These are phyloP conservation scores for Ephemerocybe angulata DNA, from an alignment of 768 basidiomycete species.

Conservation along the genomic window DNA sequence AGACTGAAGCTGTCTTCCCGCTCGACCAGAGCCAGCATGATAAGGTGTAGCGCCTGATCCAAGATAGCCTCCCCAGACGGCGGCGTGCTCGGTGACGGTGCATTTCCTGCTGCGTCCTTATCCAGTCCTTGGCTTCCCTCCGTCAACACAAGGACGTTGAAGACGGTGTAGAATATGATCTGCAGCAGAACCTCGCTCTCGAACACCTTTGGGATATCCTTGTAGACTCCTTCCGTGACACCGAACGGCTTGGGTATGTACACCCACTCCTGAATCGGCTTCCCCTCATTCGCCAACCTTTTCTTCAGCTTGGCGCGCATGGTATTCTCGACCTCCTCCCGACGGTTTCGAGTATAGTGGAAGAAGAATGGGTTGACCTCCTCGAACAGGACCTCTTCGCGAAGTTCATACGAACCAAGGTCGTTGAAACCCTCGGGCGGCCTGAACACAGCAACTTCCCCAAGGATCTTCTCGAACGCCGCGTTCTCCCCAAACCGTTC, in stretches of 20 bases:
- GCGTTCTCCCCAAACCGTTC: constrained; percentile 85
- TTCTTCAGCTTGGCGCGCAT: constrained; percentile 66
- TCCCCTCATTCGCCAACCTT: constrained; percentile 36
- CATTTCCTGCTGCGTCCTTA: neutral
- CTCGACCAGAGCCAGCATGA: constrained; percentile 82
- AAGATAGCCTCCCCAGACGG: constrained; percentile 86
- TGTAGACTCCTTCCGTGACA: constrained; percentile 68
- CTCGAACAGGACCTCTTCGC: constrained; percentile 66
- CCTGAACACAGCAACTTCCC: constrained; percentile 77
- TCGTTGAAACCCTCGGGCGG: constrained; percentile 77
- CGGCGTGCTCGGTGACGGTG: constrained; percentile 39
- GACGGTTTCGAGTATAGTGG: constrained; percentile 90
- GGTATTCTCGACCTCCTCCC: constrained; percentile 84
- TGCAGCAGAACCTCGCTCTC: constrained; percentile 71
- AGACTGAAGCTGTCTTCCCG: constrained; percentile 58
- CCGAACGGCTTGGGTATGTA: constrained; percentile 70
- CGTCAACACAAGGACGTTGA: constrained; percentile 68
- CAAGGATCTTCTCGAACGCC: constrained; percentile 74
- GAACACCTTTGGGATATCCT: constrained; percentile 57
- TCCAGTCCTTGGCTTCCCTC: constrained; percentile 26
- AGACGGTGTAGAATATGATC: constrained; percentile 78
- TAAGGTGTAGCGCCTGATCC: constrained; percentile 82
- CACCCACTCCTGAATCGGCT: constrained; percentile 53
- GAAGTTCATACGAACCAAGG: constrained; percentile 84
- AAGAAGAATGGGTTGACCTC: constrained; percentile 96